Evolutionary conservation across 257 asterid genomes (phyloP), one percentile per base, ranked within the genome.

Genomic region (Forsythia viridissima): DNA sequence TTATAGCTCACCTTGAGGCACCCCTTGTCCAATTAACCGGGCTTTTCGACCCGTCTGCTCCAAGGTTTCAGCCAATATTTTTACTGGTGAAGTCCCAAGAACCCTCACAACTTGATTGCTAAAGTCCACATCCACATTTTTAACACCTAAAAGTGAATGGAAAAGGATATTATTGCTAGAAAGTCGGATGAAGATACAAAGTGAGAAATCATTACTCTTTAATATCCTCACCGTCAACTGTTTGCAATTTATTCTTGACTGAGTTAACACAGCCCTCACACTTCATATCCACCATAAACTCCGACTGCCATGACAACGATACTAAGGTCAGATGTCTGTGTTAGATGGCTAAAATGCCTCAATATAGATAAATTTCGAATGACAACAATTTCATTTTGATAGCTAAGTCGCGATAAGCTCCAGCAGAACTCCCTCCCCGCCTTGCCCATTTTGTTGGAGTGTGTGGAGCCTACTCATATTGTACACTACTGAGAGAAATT

Each of bases 31-130:
- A 83, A 95, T 92, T 63, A 95, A 84, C 59, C 97, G 80, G 73
- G 98, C 96, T 78, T 90, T 93, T 39, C 92, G 89, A 78, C 98
- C 99, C 15, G 93, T 91, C 83, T 91, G 99, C 77, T 92, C 97
- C 80, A 93, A 81, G 68, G 99, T 97, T 85, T 95, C 98, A 37
- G 90, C 85, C 92, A 95, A 84, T 65, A 57, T 81, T 86, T 92
- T 95, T 81, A 89, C 91, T 34, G 93, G 96, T 7, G 97, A 88
- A 80, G 82, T 87, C 70, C 98, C 98, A 80, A 92, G 96, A 83
- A 95, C 77, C 71, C 95, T 87, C 76, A 93, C 99, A 13, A 94
- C 97, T 88, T 94, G 99, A 87, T 90, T 92, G 57, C 86, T 76
- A 77, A 95, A 77, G 87, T 95, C 97, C 81, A 86, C 96, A 13